Evolutionary conservation across 306 rosid genomes (phyloP), one percentile per base, ranked within the genome.

Genomic region (Vicia villosa): DNA sequence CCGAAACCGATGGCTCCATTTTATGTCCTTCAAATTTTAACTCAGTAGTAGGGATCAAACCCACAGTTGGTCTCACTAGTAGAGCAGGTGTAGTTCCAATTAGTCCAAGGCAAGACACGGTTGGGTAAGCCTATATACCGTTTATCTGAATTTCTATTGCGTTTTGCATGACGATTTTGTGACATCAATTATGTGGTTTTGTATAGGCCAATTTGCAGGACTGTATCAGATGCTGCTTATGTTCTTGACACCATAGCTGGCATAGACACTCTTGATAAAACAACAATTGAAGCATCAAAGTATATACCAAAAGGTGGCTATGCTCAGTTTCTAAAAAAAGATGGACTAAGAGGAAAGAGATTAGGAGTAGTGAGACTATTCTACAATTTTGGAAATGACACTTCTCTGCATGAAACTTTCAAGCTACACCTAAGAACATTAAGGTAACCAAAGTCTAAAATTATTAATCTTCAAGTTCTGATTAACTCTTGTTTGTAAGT

Each of bases 1-100:
- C 80, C 0, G 89, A 90, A 60, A 87, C 89, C 0, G 84, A 85
- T 42, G 89, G 87, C 26, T 87, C 84, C 22, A 85, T 90, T 66
- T 58, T 87, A 64, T 84, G 91, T 55, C 88, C 89, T 57, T 68
- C 89, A 0, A 16, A 26, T 41, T 10, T 0, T 12, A 82, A 87
- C 69, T 86, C 87, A 0, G 84, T 82, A 0, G 89, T 87, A 3
- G 88, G 88, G 20, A 73, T 86, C 76, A 89, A 84, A 59, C 96
- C 89, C 59, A 89, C 88, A 0, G 81, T 89, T 19, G 93, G 93
- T 66, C 89, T 87, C 67, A 89, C 91, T 17, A 89, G 96, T 43
- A 85, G 96, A 66, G 86, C 87, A 0, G 91, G 91, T 5, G 91
- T 87, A 1, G 71, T 90, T 36, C 93, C 96, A 17, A 72, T 90